A percentile compares a stretch with the other conserved stretches of the same genome.
phyloP scores from a whole-genome alignment of 495 filamentous ascomycete species.

The Pseudomonodictys pantanalensis region DNA sequence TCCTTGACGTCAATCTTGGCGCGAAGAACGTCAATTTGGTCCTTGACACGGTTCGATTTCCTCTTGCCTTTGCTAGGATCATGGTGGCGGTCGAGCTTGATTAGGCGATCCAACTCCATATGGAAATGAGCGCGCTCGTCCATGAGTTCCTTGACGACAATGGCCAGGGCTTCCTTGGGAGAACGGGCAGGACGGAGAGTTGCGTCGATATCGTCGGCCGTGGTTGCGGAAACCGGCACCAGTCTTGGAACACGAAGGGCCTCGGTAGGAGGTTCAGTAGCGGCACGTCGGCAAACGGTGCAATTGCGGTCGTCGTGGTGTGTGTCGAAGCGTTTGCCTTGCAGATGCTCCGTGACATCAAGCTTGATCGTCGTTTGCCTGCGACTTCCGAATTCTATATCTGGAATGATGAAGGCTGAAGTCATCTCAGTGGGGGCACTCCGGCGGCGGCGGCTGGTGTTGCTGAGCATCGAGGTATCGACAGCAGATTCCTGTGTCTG shows the following conservation, averaged over 20 bases:
- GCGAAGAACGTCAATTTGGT: constrained; percentile 62
- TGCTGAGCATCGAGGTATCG: constrained; percentile 35
- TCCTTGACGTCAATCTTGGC: constrained; percentile 70
- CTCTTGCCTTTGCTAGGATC: constrained; percentile 68
- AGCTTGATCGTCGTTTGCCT: constrained; percentile 8
- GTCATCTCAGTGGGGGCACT: constrained; percentile 58
- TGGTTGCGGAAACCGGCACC: constrained; percentile 67
- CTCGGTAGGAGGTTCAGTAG: constrained; percentile 48
- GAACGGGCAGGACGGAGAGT: constrained; percentile 74
- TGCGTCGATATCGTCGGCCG: constrained; percentile 64
- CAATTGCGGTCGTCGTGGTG: constrained; percentile 68
- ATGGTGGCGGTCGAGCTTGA: constrained; percentile 61
- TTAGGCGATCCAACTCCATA: constrained; percentile 56
- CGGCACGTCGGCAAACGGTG: constrained; percentile 65
- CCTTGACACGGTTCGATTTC: constrained; percentile 62
- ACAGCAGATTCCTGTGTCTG: constrained; percentile 26
- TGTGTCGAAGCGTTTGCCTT: constrained; percentile 51
- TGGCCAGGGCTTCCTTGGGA: constrained; percentile 72
- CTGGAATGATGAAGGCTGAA: constrained; percentile 73
- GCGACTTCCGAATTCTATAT: constrained; percentile 52
- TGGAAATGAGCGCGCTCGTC: constrained; percentile 84
- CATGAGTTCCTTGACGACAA: constrained; percentile 72
- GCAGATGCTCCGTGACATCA: constrained; percentile 3
- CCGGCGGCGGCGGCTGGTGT: constrained; percentile 38
- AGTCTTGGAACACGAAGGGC: constrained; percentile 63